These are phyloP conservation scores for Serendipita sp. DNA, from an alignment of 768 basidiomycete genomes.

Conservation along the genomic window DNA sequence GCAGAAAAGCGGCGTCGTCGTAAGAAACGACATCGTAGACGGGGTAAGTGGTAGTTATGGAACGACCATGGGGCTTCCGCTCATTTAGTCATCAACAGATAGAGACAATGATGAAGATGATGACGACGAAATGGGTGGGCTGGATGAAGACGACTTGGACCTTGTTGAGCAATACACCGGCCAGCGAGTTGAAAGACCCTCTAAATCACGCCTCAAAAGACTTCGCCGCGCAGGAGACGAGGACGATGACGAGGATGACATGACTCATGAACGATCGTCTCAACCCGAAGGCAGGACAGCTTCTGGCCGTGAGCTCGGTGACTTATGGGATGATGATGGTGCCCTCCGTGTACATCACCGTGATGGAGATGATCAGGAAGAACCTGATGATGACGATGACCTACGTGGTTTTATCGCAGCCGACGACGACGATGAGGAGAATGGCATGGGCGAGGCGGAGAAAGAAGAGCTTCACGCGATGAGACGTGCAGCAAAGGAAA, in stretches of 20 bases:
- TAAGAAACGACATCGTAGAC: background rate
- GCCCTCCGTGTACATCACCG: conserved; percentile 8
- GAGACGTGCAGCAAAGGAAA: conserved; percentile 48
- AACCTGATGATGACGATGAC: conserved; percentile 11
- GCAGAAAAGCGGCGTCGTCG: background rate
- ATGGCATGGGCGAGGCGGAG: conserved; percentile 59
- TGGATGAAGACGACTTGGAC: conserved; percentile 85
- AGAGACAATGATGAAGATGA: conserved; percentile 15
- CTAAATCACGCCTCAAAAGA: conserved; percentile 52
- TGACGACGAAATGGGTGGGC: conserved; percentile 13
- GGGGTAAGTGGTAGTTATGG: background rate
- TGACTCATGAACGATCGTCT: conserved; percentile 71
- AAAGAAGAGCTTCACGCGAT: conserved; percentile 61
- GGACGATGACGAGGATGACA: conserved; percentile 35
- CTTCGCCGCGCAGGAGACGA: conserved; percentile 61
- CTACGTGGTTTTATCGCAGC: conserved; percentile 28
- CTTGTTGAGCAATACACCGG: conserved; percentile 76
- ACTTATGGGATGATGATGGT: conserved; percentile 77
- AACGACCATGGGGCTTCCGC: background rate
- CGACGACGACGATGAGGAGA: conserved; percentile 64
- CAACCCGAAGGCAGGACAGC: conserved; percentile 27
- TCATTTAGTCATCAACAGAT: background rate
- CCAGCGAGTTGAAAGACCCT: conserved; percentile 33
- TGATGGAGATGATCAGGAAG: background rate
- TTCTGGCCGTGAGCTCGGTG: conserved; percentile 40